Evolutionary conservation across 1,139 yeast genomes (phyloP), one percentile per base, ranked within the genome.

Genomic region (Protomyces pachydermus): DNA sequence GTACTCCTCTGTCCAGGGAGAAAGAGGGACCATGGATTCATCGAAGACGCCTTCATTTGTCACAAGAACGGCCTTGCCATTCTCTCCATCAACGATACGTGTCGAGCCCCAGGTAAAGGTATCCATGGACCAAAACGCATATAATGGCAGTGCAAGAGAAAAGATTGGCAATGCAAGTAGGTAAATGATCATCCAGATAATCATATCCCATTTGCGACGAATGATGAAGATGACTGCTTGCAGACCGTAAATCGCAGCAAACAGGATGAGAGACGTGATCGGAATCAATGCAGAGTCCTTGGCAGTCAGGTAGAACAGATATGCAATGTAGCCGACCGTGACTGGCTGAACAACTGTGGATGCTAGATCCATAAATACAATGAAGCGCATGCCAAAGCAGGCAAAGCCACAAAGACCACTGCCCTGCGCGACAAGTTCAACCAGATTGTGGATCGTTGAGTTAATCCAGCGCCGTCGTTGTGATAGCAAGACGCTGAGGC

Each of bases 111-210:
- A 77, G 1, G 78, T 75, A 73, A 77, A 77, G 69, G 78, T 80
- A 65, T 77, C 80, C 80, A 77, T 77, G 68, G 75, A 70, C 80
- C 80, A 77, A 71, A 77, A 77, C 8, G 80, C 72, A 66, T 77
- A 77, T 37, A 77, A 68, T 2, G 80, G 80, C 34, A 77, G 68
- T 4, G 75, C 73, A 8, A 77, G 68, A 3, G 79, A 73, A 68
- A 76, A 77, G 39, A 77, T 67, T 1, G 80, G 80, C 60, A 77
- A 70, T 4, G 80, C 79, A 3, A 75, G 65, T 42, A 77, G 70
- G 67, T 77, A 77, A 10, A 77, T 71, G 42, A 77, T 61, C 80
- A 77, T 77, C 80, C 80, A 77, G 6, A 79, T 79, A 58, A 93
- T 72, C 80, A 77, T 78, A 58, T 77, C 80, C 80, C 80, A 77